A percentile compares a stretch with the other conserved stretches of the same genome.
Conservation (phyloP, 2,329 filamentous ascomycete genomes). For the Nannizziopsis arthrosporioides region DNA sequence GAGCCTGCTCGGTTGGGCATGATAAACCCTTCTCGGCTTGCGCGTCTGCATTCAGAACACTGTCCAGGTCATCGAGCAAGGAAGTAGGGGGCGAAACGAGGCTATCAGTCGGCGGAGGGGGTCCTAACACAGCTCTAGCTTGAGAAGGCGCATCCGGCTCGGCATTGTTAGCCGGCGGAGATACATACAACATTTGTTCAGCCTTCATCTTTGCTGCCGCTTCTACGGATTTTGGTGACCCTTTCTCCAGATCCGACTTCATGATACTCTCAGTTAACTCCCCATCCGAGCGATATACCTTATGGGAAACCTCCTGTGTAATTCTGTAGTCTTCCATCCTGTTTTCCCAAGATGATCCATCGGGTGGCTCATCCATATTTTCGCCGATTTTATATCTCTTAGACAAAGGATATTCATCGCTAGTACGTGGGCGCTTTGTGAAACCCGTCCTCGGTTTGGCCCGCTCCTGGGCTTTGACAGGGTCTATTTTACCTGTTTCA, state of each 20-base stretch:
- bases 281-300: too few relatives aligned
- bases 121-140: slow-evolving; percentile 17
- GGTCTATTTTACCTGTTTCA: slow-evolving; percentile 52
- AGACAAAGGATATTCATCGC: slow-evolving; percentile 27
- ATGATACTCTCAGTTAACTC: background rate
- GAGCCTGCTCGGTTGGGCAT: slow-evolving; percentile 13
- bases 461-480: slow-evolving; percentile 50
- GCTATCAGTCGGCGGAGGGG: slow-evolving; percentile 23
- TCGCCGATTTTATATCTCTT: slow-evolving; percentile 28
- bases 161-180: slow-evolving; percentile 25
- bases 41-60: slow-evolving; percentile 19
- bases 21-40: slow-evolving; percentile 20
- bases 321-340: background rate
- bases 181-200: slow-evolving; percentile 26
- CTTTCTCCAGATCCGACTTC: background rate
- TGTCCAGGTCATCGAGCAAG: slow-evolving; percentile 32
- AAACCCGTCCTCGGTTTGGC: slow-evolving; percentile 47
- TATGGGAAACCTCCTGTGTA: too few relatives aligned
- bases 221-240: background rate
- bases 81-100: slow-evolving; percentile 38
- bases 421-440: slow-evolving; percentile 42
- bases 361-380: slow-evolving; percentile 13
- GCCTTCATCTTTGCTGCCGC: slow-evolving; percentile 15
- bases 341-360: slow-evolving; percentile 11
- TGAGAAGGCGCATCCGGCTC: slow-evolving; percentile 22